These are phyloP conservation scores for Murraya koenigii DNA, from an alignment of 345 rosid species.

Conservation along the genomic window DNA sequence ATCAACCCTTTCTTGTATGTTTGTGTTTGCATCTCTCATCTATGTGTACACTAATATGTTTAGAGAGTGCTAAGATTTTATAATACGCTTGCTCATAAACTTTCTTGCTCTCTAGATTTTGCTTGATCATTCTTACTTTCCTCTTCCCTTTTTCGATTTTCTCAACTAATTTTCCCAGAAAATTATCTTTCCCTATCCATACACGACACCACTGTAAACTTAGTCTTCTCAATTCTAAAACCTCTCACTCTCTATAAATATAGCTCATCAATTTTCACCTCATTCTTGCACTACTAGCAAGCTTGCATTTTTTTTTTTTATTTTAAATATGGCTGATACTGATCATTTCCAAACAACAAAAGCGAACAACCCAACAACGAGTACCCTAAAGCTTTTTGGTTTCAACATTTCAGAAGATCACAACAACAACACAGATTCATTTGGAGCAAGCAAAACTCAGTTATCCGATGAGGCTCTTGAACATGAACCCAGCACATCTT, in stretches of 20 bases:
- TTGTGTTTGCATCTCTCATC: background rate
- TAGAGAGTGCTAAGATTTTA: background rate
- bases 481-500: background rate
- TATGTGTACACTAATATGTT: background rate
- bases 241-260: conserved; percentile 16
- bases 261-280: conserved; percentile 2
- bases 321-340: conserved; percentile 31
- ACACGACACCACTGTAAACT: background rate
- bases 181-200: background rate
- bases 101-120: conserved; percentile 22
- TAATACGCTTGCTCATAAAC: background rate
- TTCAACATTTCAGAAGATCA: conserved; percentile 46
- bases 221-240: background rate
- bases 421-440: conserved; percentile 4
- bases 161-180: conserved; percentile 32
- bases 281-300: background rate
- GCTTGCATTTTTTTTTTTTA: background rate
- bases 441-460: conserved; percentile 7
- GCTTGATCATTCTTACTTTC: conserved; percentile 23
- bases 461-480: conserved; percentile 23
- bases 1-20: background rate
- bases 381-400: conserved; percentile 57
- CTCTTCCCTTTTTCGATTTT: conserved; percentile 21
- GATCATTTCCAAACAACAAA: conserved; percentile 12
- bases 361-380: conserved; percentile 27